These are phyloP conservation scores for Auricularia cornea DNA, from an alignment of 768 basidiomycete genomes.

Conservation along the genomic window DNA sequence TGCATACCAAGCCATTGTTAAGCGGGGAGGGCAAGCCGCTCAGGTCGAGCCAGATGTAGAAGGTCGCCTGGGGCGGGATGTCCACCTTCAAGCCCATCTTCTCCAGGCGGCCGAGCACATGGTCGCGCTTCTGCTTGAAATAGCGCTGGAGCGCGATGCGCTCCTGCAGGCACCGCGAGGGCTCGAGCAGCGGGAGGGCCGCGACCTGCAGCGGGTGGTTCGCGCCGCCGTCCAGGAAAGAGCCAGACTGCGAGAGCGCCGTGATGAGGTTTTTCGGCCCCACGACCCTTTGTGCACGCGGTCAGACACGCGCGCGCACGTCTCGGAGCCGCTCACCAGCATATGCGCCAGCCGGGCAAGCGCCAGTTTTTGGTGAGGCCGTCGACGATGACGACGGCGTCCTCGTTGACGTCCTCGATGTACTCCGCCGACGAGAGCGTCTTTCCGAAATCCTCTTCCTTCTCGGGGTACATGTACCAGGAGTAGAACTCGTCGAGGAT, in stretches of 20 bases:
- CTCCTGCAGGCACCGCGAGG: constrained; percentile 56
- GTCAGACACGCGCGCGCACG: neutral
- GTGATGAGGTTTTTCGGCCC: constrained; percentile 84
- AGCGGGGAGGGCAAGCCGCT: constrained; percentile 70
- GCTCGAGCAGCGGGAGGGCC: constrained; percentile 76
- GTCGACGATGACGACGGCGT: constrained; percentile 78
- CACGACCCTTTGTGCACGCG: constrained; percentile 44
- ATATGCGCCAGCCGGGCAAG: constrained; percentile 89
- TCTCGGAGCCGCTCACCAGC: constrained; percentile 35
- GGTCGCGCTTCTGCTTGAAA: constrained; percentile 87
- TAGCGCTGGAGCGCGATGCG: constrained; percentile 81
- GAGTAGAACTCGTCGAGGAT: constrained; percentile 68
- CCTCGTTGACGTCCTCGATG: constrained; percentile 82
- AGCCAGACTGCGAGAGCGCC: constrained; percentile 82
- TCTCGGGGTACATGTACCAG: constrained; percentile 89
- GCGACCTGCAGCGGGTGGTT: constrained; percentile 92
- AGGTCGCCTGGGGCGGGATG: constrained; percentile 71
- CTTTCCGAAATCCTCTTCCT: constrained; percentile 62
- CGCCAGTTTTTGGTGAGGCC: constrained; percentile 97
- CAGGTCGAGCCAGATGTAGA: constrained; percentile 92
- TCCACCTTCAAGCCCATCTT: constrained; percentile 70
- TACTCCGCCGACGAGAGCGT: constrained; percentile 77
- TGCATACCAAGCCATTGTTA: constrained; percentile 73
- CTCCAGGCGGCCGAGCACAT: constrained; percentile 74
- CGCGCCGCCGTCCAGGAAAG: constrained; percentile 87